These are phyloP conservation scores for Trichaptum fuscoviolaceum DNA, from an alignment of 768 basidiomycete genomes.

Conservation along the genomic window DNA sequence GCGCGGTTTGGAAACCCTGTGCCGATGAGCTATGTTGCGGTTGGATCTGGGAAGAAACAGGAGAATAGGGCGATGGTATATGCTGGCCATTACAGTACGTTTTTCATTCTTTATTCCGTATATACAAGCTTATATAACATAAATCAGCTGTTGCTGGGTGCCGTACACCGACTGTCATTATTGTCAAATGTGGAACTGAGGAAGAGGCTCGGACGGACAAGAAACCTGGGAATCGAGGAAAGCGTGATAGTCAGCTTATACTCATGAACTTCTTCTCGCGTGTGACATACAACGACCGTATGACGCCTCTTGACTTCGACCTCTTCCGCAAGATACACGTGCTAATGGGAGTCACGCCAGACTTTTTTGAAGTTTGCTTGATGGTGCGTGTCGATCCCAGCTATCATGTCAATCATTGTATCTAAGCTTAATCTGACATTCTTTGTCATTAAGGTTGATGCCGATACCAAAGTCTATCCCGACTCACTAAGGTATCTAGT, in stretches of 20 bases:
- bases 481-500: conserved; percentile 87
- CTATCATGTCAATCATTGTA: conserved; percentile 9
- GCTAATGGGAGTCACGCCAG: conserved; percentile 98
- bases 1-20: conserved; percentile 93
- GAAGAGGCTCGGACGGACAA: conserved; percentile 74
- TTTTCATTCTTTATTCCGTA: no score
- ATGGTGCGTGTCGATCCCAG: conserved; percentile 63
- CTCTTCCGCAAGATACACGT: conserved; percentile 94
- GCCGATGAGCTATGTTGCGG: conserved; percentile 90
- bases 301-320: conserved; percentile 97
- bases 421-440: conserved; percentile 6
- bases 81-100: conserved; percentile 98
- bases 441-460: conserved; percentile 71
- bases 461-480: conserved; percentile 94
- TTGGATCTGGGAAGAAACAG: conserved; percentile 83
- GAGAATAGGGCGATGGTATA: conserved; percentile 98
- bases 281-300: conserved; percentile 98
- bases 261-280: conserved; percentile 99
- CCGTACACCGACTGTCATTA: conserved; percentile 87
- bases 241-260: conserved; percentile 97
- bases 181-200: conserved; percentile 97
- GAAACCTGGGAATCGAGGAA: conserved; percentile 97
- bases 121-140: no score
- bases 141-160: conserved; percentile 74
- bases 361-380: conserved; percentile 94